These are phyloP conservation scores for Crithidia acanthocephali DNA, from an alignment of 208 protist genomes.

Conservation along the genomic window DNA sequence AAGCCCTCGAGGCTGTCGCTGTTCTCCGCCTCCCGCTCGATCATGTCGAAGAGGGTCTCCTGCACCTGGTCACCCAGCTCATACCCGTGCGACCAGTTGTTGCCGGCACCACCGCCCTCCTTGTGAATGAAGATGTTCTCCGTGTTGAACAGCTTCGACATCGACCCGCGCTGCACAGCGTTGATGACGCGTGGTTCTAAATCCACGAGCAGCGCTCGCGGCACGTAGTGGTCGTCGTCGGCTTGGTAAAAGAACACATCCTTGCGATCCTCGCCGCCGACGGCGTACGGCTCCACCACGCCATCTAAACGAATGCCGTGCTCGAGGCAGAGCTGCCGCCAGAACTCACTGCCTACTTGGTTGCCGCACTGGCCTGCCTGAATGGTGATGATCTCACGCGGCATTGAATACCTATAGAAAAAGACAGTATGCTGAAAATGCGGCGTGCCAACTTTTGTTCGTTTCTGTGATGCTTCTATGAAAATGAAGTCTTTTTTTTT, in stretches of 20 bases:
- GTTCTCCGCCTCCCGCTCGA: slow-evolving; percentile 99
- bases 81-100: slow-evolving; percentile 99
- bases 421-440: too few species aligned
- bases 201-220: slow-evolving; percentile 99
- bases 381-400: slow-evolving; percentile 99
- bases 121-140: slow-evolving; percentile 99
- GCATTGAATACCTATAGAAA: slow-evolving; percentile 81
- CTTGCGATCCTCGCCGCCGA: slow-evolving; percentile 97
- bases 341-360: slow-evolving; percentile 99
- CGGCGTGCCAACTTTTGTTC: too few species aligned
- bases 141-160: slow-evolving; percentile 98
- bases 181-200: slow-evolving; percentile 99
- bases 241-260: slow-evolving; percentile 99
- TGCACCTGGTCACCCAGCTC: slow-evolving; percentile 91
- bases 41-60: slow-evolving; percentile 98
- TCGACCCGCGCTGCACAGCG: slow-evolving; percentile 90
- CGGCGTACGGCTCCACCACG: slow-evolving; percentile 95
- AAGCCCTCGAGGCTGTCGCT: slow-evolving; percentile 99
- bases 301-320: slow-evolving; percentile 98
- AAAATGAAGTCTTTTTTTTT: not conserved
- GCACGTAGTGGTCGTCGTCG: slow-evolving; percentile 99
- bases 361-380: slow-evolving; percentile 99
- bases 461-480: not conserved
- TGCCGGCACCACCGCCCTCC: slow-evolving; percentile 98
- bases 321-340: slow-evolving; percentile 98